A percentile compares a stretch with the other conserved stretches of the same genome.
Evolutionary conservation across 2,329 filamentous ascomycete genomes (phyloP).

Genomic region (Blastomyces parvus): DNA sequence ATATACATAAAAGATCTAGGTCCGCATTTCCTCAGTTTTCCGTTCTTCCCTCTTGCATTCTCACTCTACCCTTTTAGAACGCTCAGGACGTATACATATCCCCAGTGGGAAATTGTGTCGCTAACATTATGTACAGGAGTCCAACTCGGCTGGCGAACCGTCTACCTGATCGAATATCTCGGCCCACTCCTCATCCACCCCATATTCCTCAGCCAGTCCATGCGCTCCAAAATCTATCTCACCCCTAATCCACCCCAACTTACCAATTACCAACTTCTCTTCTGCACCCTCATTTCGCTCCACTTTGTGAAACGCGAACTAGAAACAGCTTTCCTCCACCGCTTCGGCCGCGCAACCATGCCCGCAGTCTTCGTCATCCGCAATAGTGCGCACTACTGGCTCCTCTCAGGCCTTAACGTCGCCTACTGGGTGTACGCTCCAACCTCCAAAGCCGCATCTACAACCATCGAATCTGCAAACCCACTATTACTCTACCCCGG

Average conservation of each 20-base stretch:
- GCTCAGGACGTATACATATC: constrained; percentile 8
- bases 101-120: neutral
- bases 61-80: neutral
- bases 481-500: constrained; percentile 55
- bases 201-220: constrained; percentile 52
- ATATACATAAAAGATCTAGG: constrained; percentile 90
- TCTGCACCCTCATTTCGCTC: constrained; percentile 61
- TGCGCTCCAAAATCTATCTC: constrained; percentile 61
- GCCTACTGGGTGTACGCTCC: constrained; percentile 81
- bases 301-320: constrained; percentile 95
- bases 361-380: constrained; percentile 83
- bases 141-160: constrained; percentile 85
- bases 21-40: constrained; percentile 38
- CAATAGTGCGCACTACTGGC: constrained; percentile 93
- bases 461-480: constrained; percentile 29
- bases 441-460: constrained; percentile 54
- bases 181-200: constrained; percentile 84
- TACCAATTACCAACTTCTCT: constrained; percentile 61
- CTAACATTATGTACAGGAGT: constrained; percentile 49
- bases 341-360: constrained; percentile 93
- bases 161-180: constrained; percentile 91
- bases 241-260: constrained; percentile 40
- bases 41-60: neutral
- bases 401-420: constrained; percentile 67
- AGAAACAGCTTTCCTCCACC: constrained; percentile 90